Base-by-base conservation (phyloP, 169 alveolate species). In the Cryptosporidium viatorum region DNA sequence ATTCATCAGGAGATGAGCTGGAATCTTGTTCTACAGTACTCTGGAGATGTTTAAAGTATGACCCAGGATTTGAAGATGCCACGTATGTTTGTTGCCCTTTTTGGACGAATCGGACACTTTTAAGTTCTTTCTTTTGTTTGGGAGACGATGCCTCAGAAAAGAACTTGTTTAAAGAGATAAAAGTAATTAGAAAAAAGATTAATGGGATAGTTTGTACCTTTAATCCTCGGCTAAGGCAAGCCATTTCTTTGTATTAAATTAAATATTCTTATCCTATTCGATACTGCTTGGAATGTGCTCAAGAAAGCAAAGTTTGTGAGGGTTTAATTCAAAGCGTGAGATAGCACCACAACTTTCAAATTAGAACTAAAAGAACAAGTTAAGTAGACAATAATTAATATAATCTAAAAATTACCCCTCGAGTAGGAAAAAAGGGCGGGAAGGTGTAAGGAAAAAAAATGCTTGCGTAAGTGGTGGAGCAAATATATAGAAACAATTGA, bases 1-100 rank as follows among this genome's bases (percentile, higher is more conserved):
- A 29, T 26, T 26, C 58, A 7, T 73, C 86, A 10, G 86, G 29
- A 33, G 86, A 55, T 9, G 86, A 74, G 29, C 69, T 62, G 14
- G 59, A 41, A 41, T 80, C 89, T 23, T 80, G 89, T 7, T n/a
- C 55, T 2, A 59, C 75, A 18, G 89, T 80, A 3, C 80, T 80
- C 43, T 59, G 89, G 43, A 80, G 29, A 31, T 80, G 89, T 18
- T 26, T 80, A 43, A 80, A 80, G 50, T 26, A 41, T 18, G 58
- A 10, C 23, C 75, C 89, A 3, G 86, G 70, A 21, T 8, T 39
- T 35, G 70, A 58, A 3, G 86, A 55, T 16, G 50, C n/a, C 7
- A 73, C 39, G 21, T 55, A 73, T 3, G 86, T 71, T 12, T 71
- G 62, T 4, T 9, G 65, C 0, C 51, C 71, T 14, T 6, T 31